Base-by-base conservation (phyloP, 2,329 filamentous ascomycete genomes). In the Diplodia seriata region DNA sequence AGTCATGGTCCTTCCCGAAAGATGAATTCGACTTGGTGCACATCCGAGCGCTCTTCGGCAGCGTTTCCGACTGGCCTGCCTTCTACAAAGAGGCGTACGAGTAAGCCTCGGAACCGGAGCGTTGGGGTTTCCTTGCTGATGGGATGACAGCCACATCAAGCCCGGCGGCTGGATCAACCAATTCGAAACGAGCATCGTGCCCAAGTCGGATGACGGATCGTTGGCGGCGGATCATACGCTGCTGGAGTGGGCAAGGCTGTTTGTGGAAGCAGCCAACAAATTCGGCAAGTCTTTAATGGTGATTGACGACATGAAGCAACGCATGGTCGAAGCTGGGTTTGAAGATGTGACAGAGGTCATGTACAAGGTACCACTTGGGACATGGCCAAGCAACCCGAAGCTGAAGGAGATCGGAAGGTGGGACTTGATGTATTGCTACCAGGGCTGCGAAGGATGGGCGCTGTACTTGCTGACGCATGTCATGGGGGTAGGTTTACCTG, bases 241-340 rank as follows among this genome's bases (percentile, higher is more conserved):
- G 72, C 68, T 69, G 53, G 70, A 72, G 26, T 72, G 70, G 18
- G 72, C 70, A 0, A 57, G 73, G 66, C 61, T 74, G 14, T 74
- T 76, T 2, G 75, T 74, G 20, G 40, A 36, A 3, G 57, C 57
- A 7, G 49, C 40, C 2, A 72, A 74, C 8, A 70, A 72, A 18
- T 75, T 77, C 56, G 79, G 78, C 2, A 77, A 78, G 29, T 72
- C 76, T 0, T 71, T 79, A 9, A 72, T 73, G 29, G 75, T 81
- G 23, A 80, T 78, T 31, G 33, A 75, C 33, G 67, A 78, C n/a
- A 77, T 81, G 50, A 77, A 79, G 70, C 74, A 78, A 47, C 79
- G 81, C 65, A 78, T 88, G 71, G 75, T 77, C 3, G 82, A 84
- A 12, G 84, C 82, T 0, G 87, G 87, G 0, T 88, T 88, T 70